Evolutionary conservation across 1,284 basidiomycete genomes (phyloP), one percentile per base, ranked within the genome.

Genomic region (Lentinula novae-zelandiae): DNA sequence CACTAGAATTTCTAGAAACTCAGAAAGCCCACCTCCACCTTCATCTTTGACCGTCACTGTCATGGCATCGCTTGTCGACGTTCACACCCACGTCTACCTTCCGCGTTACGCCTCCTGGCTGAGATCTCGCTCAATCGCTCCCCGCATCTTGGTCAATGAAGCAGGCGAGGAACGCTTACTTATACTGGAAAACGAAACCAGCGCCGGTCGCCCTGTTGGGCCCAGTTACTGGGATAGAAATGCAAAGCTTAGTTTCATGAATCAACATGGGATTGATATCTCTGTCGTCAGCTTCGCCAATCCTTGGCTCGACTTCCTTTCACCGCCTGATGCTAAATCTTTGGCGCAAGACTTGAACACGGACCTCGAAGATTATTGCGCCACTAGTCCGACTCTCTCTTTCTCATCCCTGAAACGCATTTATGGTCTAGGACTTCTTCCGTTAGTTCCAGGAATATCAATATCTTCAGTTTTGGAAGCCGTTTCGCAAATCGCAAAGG

Each of bases 261-360:
- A 92, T 68, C 79, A 73, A 62, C 89, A 92, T 70, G 82, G 81
- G 20, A 92, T 92, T 58, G 84, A 89, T 69, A 72, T 88, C 46
- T 89, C 87, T 3, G 75, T 89, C 31, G 83, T 89, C 55, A 87
- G 84, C 84, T 86, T 62, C 34, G 93, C 93, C 33, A 94, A 95
- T 69, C 92, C 93, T 10, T 95, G 93, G 92, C 81, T 95, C 20
- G 92, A 95, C 72, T 94, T 93, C 69, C 79, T 95, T 36, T 72
- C 87, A 3, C 81, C 90, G 5, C 67, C 80, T n/a, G 82, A 86
- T 56, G 93, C 93, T 9, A 78, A 82, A 54, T 69, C 70, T 12
- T 79, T 93, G 27, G 91, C 91, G 0, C 71, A 70, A 15, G 81
- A 87, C 59, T 77, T 95, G 57, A 95, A 95, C 71, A 71, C 78